Evolutionary conservation across 2,329 filamentous ascomycete genomes (phyloP), one percentile per base, ranked within the genome.

Genomic region (Xenosphaeropsis pyriputrescens): DNA sequence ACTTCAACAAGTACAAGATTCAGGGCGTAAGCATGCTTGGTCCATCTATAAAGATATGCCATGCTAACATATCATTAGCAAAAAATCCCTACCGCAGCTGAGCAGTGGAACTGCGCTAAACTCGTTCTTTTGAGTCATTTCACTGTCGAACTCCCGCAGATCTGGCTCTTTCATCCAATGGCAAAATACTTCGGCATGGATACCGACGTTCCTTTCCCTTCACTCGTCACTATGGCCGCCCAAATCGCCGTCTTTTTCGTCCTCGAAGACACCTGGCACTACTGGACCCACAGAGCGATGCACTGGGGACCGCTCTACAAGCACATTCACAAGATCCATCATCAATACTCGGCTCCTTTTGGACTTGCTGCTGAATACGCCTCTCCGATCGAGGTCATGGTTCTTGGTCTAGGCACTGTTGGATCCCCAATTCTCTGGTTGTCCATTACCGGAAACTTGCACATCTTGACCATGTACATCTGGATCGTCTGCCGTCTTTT

Each of bases 81-180:
- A 35, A 96, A 96, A 70, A 76, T 94, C 33, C 91, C 91, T 8
- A 93, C 86, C n/a, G 68, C 80, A 38, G 80, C 76, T 56, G 91
- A 98, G 61, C 91, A 98, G 63, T 93, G 85, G 76, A 75, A 88
- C 55, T 98, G 91, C 65, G 88, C 91, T 42, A 78, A 76, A 58
- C 78, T 95, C 48, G 91, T 98, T 45, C 80, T 98, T 47, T 67
- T 96, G 53, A 88, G 79, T 58, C 91, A 98, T 62, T 93, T 96
- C 63, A 96, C 91, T 48, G 91, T 95, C 59, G 91, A 98, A 63
- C 75, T 98, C 29, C 91, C 91, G 44, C 91, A 96, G 63, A 96
- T 96, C 60, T 96, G 89, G 89, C 74, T 96, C 52, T 98, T 98
- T 73, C 91, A 98, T 67, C 91, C 91, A 19, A 75, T 95, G 68